These are phyloP conservation scores for Infundibulicybe gibba DNA, from an alignment of 768 basidiomycete species.

Conservation along the genomic window DNA sequence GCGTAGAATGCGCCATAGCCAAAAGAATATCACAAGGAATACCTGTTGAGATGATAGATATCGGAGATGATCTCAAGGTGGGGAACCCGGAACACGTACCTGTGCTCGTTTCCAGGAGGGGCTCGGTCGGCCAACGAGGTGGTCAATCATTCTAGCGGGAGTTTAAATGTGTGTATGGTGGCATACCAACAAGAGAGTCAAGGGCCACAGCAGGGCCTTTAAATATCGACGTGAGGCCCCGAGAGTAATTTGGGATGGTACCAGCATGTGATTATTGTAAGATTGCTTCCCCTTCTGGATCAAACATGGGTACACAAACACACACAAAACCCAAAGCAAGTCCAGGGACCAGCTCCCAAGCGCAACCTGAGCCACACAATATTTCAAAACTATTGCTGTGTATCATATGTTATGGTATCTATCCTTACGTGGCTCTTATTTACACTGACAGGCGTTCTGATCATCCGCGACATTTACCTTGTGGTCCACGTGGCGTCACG, in stretches of 20 bases:
- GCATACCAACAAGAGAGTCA: not conserved
- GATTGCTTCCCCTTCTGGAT: not conserved
- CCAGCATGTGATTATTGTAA: constrained; percentile 13
- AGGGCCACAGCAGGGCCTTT: not conserved
- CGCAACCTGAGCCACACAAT: no score
- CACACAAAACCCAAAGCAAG: no score
- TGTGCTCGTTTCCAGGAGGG: constrained; percentile 89
- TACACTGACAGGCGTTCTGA: no score
- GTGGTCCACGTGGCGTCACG: no score
- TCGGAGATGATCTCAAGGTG: not conserved
- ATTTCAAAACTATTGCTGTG: no score
- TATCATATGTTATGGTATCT: no score
- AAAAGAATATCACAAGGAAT: constrained; percentile 87
- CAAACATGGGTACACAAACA: constrained; percentile 1
- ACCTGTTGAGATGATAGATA: constrained; percentile 48
- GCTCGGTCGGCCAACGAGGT: constrained; percentile 82
- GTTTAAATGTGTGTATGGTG: not conserved
- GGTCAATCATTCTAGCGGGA: constrained; percentile 77
- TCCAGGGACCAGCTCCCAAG: no score
- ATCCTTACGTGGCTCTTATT: no score
- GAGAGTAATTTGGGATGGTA: not conserved
- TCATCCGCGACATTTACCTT: no score
- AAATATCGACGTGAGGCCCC: not conserved
- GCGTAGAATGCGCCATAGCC: constrained; percentile 75
- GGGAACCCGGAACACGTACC: constrained; percentile 32